Base-by-base conservation (phyloP, 768 basidiomycete genomes). In the Dioszegia crocea region DNA sequence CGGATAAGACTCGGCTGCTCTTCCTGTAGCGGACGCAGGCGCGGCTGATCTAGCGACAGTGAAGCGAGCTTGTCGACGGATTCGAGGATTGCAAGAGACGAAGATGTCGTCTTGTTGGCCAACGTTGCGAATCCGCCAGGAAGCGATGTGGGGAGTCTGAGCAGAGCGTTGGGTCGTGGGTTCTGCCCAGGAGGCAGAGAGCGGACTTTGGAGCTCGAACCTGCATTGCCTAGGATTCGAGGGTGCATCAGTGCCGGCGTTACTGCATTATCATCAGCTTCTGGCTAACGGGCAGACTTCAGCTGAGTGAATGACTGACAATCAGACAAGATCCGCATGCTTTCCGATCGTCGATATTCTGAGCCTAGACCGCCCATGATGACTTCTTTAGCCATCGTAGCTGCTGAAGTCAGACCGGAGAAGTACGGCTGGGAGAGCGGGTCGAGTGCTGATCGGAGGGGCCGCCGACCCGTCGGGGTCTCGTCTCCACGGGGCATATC, bases 1-100 rank as follows among this genome's bases (percentile, higher is more conserved):
- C 87, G 84, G 40, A 96, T 79, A 31, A 98, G 81, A 67, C 64
- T 63, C 14, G 71, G 64, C 29, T 44, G 49, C 36, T 63, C 64
- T 39, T 56, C 65, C 49, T 63, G 33, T 11, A 14, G 45, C 31
- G 30, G 54, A 21, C 16, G 55, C 2, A 26, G 39, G 17, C 21
- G 50, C 43, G 45, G 49, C 36, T 30, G 54, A 39, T 56, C 70
- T 33, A 66, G 60, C 10, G 62, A 73, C 27, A 70, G 27, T 0
- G 63, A 38, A 19, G 71, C 60, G 11, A 78, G 67, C 14, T 52
- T 43, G 14, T 74, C 73, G 3, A 73, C 71, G 14, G 64, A 66
- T 63, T 78, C 77, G 24, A 73, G 54, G 41, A 78, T 78, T 17
- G 71, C 66, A 17, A 78, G 63, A 1, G 76, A 76, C n/a, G 61